Base-by-base conservation (phyloP, 768 basidiomycete genomes). In the Calocybe indica region DNA sequence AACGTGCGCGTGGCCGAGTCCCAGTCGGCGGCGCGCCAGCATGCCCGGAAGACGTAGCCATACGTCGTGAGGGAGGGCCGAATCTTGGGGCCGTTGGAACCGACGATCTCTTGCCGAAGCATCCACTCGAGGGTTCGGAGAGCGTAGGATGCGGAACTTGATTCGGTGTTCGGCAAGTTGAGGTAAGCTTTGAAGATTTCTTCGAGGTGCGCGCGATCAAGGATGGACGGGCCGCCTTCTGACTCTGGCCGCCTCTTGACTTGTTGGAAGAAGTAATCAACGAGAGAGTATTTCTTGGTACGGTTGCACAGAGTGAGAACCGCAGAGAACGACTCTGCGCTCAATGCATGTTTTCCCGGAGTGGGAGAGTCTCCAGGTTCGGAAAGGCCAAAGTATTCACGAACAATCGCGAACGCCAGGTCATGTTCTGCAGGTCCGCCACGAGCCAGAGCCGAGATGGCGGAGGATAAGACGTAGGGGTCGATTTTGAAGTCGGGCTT, bases 71-170 rank as follows among this genome's bases (percentile, higher is more conserved):
- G 47, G n/a, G 67, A 64, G 8, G 78, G 76, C 31, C 70, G 58
- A 44, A 85, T 67, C 51, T 68, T 69, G 30, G 69, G 69, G 3
- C 75, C 72, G 50, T 69, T 69, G n/a, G 65, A 51, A 14, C 68
- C 68, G 13, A 68, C 58, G 22, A 73, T 71, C 55, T 78, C 78
- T 49, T 77, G 74, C 44, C 71, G 69, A 45, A 86, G 61, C 77
- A 85, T 83, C 83, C 85, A 88, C 57, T 85, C 76, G 22, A 91
- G 66, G 2, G 64, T 71, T 48, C 78, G 73, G 37, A 88, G 63
- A 5, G 82, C 79, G 48, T 74, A 70, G 7, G 71, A 62, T 1
- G 79, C 74, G 8, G 67, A 55, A 12, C 66, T 63, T 22, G 65
- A 55, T 6, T 30, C 31, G 42, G 31, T 7, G 13, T 64, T 65